Conservation (phyloP, 176 grass and related monocot species). For the Lolium perenne region DNA sequence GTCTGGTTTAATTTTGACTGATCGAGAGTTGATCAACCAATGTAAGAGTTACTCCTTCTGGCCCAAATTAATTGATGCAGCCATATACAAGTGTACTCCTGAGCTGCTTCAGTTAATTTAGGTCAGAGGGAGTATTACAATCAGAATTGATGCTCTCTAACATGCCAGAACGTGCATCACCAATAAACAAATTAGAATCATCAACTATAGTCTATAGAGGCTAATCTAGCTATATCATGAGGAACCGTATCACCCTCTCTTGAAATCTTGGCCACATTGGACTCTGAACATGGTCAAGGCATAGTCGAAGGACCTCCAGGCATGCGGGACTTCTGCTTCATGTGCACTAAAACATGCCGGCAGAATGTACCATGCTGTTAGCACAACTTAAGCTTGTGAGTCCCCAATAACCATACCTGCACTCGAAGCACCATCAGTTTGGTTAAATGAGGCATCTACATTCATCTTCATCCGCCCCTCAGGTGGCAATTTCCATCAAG, state of each 20-base stretch:
- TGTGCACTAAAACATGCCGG: not conserved
- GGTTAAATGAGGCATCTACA: constrained; percentile 8
- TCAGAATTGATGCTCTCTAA: not conserved
- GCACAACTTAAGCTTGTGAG: not conserved
- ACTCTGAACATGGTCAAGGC: not conserved
- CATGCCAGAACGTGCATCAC: not conserved
- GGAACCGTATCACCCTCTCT: not conserved
- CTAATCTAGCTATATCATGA: constrained; percentile 19
- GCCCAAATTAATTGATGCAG: too few species aligned
- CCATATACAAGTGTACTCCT: too few species aligned
- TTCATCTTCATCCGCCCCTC: constrained; percentile 1
- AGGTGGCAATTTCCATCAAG: constrained; percentile 1
- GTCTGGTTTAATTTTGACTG: constrained; percentile 11
- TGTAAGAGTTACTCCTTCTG: not conserved
- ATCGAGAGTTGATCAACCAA: not conserved
- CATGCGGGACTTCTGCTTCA: not conserved
- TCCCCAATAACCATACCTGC: constrained; percentile 3
- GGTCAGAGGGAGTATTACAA: not conserved
- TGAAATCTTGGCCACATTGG: not conserved
- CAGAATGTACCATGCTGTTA: constrained; percentile 1
- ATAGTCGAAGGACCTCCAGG: constrained; percentile 2
- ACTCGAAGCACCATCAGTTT: not conserved
- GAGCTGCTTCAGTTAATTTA: too few species aligned
- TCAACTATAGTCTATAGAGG: not conserved
- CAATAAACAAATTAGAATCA: not conserved